Percentiles rank a stretch among this genome's conserved stretches.
Conservation (phyloP, 225 moss, liverwort and hornwort species). For the Straminergon stramineum region DNA sequence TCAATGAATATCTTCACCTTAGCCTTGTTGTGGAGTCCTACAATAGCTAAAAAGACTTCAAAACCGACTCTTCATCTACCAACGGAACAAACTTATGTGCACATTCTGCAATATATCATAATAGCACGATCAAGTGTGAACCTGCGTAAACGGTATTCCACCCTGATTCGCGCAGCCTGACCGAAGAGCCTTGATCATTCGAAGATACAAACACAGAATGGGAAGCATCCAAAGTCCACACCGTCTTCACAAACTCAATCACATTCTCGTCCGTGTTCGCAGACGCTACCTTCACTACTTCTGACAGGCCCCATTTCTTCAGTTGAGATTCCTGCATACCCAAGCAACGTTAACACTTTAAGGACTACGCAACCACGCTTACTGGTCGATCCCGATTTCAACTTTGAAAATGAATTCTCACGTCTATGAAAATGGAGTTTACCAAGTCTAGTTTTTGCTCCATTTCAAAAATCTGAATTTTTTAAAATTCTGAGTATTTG, state of each 20-base stretch:
- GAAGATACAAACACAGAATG: slow-evolving; percentile 34
- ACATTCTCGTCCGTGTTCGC: slow-evolving; percentile 3
- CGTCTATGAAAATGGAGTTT: not conserved
- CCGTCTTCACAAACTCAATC: slow-evolving; percentile 9
- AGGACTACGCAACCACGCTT: not conserved
- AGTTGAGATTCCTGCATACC: slow-evolving; percentile 21
- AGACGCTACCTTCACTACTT: slow-evolving; percentile 20
- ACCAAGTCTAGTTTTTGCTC: not conserved
- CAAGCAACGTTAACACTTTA: not conserved
- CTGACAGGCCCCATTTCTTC: slow-evolving; percentile 28
- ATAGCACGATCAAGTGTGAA: not conserved
- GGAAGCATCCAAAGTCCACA: slow-evolving; percentile 28
- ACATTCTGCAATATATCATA: not conserved
- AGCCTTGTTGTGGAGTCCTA: not conserved
- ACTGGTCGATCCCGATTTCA: not conserved
- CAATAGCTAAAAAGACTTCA: not conserved
- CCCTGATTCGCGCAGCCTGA: slow-evolving; percentile 3
- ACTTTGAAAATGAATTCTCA: not conserved
- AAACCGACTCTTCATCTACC: not conserved
- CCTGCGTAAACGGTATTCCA: slow-evolving; percentile 34
- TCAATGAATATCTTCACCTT: not conserved
- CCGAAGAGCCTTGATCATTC: not conserved
- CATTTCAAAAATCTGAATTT: too few species aligned
- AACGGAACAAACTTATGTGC: not conserved
- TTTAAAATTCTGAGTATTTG: not conserved